Conservation (phyloP, 805 yeast species). For the Yarrowia sp. region DNA sequence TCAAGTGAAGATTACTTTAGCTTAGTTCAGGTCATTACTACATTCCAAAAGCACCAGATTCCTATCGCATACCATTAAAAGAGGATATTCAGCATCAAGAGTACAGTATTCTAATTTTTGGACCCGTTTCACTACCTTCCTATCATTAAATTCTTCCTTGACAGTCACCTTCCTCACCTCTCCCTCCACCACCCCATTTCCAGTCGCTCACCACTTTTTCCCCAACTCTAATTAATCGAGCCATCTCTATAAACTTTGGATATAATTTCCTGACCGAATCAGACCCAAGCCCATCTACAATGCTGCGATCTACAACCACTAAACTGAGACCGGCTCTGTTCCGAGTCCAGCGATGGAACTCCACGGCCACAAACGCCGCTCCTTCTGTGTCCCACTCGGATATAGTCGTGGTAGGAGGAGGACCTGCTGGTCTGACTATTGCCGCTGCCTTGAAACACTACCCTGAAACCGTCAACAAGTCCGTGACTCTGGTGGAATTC, state of each 20-base stretch:
- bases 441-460: slow-evolving; percentile 78
- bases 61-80: no score
- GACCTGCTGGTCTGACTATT: slow-evolving; percentile 93
- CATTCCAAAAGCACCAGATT: no score
- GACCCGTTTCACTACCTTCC: no score
- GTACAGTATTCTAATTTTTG: no score
- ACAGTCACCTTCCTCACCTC: neutral
- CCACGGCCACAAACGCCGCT: neutral
- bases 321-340: neutral
- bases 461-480: slow-evolving; percentile 63
- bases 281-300: neutral
- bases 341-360: slow-evolving; percentile 18
- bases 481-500: slow-evolving; percentile 77
- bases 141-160: no score
- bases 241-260: neutral
- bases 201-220: no score
- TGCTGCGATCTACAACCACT: slow-evolving; percentile 5
- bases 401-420: slow-evolving; percentile 91
- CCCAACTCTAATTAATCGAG: slow-evolving; percentile 3
- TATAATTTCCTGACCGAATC: neutral
- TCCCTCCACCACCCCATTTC: neutral
- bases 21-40: no score
- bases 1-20: no score
- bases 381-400: slow-evolving; percentile 53
- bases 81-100: no score